phyloP scores from a whole-genome alignment of 805 yeast genomes.

The Groenewaldozyma salmanticensis region DNA sequence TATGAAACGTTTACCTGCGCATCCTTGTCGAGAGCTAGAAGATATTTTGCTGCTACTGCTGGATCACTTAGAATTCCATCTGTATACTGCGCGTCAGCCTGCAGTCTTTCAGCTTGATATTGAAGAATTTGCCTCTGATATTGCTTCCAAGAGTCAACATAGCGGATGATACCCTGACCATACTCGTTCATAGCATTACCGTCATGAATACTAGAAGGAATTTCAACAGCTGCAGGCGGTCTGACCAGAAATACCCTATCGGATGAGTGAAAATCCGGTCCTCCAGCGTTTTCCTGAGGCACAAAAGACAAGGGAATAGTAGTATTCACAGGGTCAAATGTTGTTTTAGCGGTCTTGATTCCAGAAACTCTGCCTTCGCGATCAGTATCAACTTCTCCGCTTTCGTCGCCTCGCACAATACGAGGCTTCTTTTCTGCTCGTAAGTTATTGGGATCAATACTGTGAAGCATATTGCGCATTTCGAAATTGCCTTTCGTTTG shows the following conservation, averaged over 20 bases:
- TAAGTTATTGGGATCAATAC: neutral
- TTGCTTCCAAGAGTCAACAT: constrained; percentile 18
- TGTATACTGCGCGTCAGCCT: constrained; percentile 15
- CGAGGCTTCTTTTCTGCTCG: neutral
- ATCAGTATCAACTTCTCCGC: no score
- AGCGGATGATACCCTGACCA: constrained; percentile 12
- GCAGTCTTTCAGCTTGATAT: constrained; percentile 18
- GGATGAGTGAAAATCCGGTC: constrained; percentile 16
- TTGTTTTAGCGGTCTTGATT: neutral
- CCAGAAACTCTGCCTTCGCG: neutral
- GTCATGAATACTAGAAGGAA: constrained; percentile 8
- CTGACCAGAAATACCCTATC: constrained; percentile 11
- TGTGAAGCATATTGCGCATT: constrained; percentile 14
- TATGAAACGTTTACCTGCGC: constrained; percentile 15
- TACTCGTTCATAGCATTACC: constrained; percentile 12
- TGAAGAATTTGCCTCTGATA: constrained; percentile 15
- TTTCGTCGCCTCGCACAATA: no score
- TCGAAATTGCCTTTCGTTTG: constrained; percentile 23
- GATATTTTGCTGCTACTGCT: constrained; percentile 11
- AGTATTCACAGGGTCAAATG: constrained; percentile 9
- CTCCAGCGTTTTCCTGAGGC: neutral
- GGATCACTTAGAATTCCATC: constrained; percentile 8
- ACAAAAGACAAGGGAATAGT: constrained; percentile 5
- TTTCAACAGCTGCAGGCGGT: constrained; percentile 19
- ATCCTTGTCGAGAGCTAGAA: constrained; percentile 20